These are phyloP conservation scores for Holtermanniella nyarrowii DNA, from an alignment of 768 basidiomycete genomes.

Conservation along the genomic window DNA sequence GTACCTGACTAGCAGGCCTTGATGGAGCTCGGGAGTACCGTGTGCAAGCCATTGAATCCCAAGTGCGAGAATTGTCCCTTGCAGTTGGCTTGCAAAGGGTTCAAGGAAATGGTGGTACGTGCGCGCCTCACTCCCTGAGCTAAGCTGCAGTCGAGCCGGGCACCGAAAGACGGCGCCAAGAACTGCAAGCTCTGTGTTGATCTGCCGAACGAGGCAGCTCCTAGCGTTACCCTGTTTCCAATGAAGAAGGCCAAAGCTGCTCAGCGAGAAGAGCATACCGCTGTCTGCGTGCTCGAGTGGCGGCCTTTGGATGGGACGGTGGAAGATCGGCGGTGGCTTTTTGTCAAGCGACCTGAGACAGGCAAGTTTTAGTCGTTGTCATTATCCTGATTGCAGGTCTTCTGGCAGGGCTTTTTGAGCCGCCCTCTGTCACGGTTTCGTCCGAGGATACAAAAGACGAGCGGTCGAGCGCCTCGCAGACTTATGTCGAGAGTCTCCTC, in stretches of 20 bases:
- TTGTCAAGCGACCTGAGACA: conserved; percentile 70
- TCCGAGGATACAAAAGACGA: conserved; percentile 13
- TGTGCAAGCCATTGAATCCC: conserved; percentile 79
- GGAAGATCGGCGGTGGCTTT: conserved; percentile 49
- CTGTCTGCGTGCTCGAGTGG: conserved; percentile 83
- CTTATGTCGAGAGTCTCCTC: not conserved
- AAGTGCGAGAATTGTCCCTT: conserved; percentile 65
- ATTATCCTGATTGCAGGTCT: too few species aligned
- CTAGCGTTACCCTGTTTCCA: conserved; percentile 63
- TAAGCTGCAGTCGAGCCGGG: not conserved
- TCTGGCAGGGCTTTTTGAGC: conserved; percentile 79
- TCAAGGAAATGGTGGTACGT: conserved; percentile 40
- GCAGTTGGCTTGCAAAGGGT: conserved; percentile 58
- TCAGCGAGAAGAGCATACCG: conserved; percentile 69
- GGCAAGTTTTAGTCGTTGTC: conserved; percentile 48
- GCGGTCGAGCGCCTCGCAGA: not conserved
- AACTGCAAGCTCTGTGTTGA: conserved; percentile 26
- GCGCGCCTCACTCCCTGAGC: too few species aligned
- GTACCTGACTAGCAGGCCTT: conserved; percentile 54
- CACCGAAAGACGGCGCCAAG: not conserved
- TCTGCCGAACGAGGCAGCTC: conserved; percentile 12
- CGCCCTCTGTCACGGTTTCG: conserved; percentile 46
- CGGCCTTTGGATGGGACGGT: conserved; percentile 29
- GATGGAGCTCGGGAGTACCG: conserved; percentile 87
- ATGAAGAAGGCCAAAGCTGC: conserved; percentile 78